Evolutionary conservation across 768 basidiomycete genomes (phyloP).

Genomic region (Lentinula detonsa): DNA sequence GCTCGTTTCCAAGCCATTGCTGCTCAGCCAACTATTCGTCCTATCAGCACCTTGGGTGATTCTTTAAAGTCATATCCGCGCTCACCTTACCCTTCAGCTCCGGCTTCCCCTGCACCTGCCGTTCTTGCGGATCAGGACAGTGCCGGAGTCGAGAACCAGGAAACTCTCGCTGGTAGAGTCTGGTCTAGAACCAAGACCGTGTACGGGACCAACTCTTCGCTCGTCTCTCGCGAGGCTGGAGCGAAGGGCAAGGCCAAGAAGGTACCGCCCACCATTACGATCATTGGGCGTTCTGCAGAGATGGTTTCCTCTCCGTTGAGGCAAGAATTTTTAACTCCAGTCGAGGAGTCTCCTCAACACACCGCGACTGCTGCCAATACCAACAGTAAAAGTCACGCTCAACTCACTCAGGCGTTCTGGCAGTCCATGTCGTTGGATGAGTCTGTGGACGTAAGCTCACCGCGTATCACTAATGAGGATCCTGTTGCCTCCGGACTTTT

Average conservation of each 20-base stretch:
- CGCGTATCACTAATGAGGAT: constrained; percentile 5
- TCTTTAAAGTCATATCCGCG: constrained; percentile 2
- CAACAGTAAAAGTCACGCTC: neutral
- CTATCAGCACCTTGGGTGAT: neutral
- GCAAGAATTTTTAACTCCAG: neutral
- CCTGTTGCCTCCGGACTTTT: constrained; percentile 14
- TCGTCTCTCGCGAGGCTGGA: neutral
- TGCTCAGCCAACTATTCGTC: neutral
- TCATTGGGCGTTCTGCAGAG: neutral
- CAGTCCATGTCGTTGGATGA: constrained; percentile 32
- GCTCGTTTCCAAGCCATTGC: constrained; percentile 3
- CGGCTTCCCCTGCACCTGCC: neutral
- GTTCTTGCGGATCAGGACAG: neutral
- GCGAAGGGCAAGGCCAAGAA: neutral
- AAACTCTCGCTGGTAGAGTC: neutral
- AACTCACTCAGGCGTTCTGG: constrained; percentile 39
- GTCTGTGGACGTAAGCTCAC: constrained; percentile 6
- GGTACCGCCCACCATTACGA: neutral
- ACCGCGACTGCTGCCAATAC: neutral
- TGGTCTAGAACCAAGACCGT: constrained; percentile 1
- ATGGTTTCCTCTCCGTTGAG: constrained; percentile 3
- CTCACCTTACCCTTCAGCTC: constrained; percentile 3
- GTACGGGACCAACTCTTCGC: neutral
- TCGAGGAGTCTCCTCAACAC: neutral
- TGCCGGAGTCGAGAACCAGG: neutral